Conservation (phyloP, 495 filamentous ascomycete genomes). For the Daldinia caldariorum region DNA sequence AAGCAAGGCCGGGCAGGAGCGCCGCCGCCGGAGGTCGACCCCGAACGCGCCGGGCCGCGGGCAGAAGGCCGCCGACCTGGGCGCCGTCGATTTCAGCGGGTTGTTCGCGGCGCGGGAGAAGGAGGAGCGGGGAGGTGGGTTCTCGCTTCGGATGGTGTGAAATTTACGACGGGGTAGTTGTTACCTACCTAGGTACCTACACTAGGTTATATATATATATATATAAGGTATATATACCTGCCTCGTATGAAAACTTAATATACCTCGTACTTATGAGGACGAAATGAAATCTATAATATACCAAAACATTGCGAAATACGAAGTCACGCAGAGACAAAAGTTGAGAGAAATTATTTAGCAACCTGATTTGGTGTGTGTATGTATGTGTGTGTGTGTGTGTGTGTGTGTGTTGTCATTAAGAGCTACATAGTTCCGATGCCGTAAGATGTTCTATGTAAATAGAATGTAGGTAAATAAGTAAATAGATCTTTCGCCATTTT, state of each 20-base stretch:
- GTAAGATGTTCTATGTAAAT: slow-evolving; percentile 25
- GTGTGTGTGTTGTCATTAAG: slow-evolving; percentile 31
- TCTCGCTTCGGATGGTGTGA: slow-evolving; percentile 75
- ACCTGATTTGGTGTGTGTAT: slow-evolving; percentile 31
- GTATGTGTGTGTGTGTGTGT: slow-evolving; percentile 6
- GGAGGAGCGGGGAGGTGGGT: slow-evolving; percentile 82
- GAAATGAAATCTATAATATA: slow-evolving; percentile 5
- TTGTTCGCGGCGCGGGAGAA: slow-evolving; percentile 77
- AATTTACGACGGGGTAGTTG: slow-evolving; percentile 2
- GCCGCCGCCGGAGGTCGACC: slow-evolving; percentile 73
- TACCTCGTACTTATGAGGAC: slow-evolving; percentile 2
- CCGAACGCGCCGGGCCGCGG: slow-evolving; percentile 90
- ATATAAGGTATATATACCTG: too few relatives aligned
- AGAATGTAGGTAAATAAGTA: background rate
- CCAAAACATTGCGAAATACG: slow-evolving; percentile 26
- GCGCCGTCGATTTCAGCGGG: slow-evolving; percentile 79
- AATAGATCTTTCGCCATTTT: slow-evolving; percentile 37
- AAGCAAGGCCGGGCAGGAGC: slow-evolving; percentile 93
- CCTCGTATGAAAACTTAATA: too few relatives aligned
- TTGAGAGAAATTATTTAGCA: background rate
- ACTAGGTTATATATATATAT: background rate
- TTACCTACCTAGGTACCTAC: too few relatives aligned
- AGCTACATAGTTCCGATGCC: slow-evolving; percentile 47
- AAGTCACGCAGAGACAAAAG: slow-evolving; percentile 8
- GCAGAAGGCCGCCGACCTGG: slow-evolving; percentile 70